Base-by-base conservation (phyloP, 2,329 filamentous ascomycete genomes). In the Trichoderma sp. region DNA sequence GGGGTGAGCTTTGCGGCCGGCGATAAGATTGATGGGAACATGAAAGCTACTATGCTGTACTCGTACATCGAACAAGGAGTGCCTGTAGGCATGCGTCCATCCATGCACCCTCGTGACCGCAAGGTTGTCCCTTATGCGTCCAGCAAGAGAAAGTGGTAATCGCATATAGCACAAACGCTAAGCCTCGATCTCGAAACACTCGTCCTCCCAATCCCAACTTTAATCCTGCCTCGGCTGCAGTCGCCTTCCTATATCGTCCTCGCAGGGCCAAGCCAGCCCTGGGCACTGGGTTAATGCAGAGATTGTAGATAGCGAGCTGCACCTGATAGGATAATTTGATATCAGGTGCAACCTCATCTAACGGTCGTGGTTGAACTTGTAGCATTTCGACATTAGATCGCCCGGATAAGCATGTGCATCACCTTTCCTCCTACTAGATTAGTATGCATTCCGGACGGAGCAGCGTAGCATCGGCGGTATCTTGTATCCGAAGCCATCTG, bases 61-160 rank as follows among this genome's bases (percentile, higher is more conserved):
- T 30, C 24, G 30, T 51, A 21, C 43, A 53, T 14, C 12, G 21
- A 24, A 53, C 47, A 53, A 53, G 47, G 47, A 53, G 47, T 53
- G 47, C 47, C n/a, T 51, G 15, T 57, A 28, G 32, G 68, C 32
- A 43, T 64, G 18, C n/a, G 32, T 60, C 28, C 60, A n/a, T 43
- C 30, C 11, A 34, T 26, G 30, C 21, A 47, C 39, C 53, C 70
- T 71, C 63, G 63, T 71, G 56, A 61, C 43, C 36, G 53, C 15
- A 8, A 21, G 32, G 14, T 39, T n/a, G 28, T 58, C 2, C 47
- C 61, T 12, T 34, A 53, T 51, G 53, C 70, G 26, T 62, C 70
- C 70, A 61, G 61, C 70, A 71, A 71, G 53, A 71, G 70, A 32
- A 71, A 71, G 70, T 71, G 61, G 69, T 71, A 71, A 28, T 30